phyloP scores from a whole-genome alignment of 2,329 filamentous ascomycete species.

The Aureobasidium sp. region DNA sequence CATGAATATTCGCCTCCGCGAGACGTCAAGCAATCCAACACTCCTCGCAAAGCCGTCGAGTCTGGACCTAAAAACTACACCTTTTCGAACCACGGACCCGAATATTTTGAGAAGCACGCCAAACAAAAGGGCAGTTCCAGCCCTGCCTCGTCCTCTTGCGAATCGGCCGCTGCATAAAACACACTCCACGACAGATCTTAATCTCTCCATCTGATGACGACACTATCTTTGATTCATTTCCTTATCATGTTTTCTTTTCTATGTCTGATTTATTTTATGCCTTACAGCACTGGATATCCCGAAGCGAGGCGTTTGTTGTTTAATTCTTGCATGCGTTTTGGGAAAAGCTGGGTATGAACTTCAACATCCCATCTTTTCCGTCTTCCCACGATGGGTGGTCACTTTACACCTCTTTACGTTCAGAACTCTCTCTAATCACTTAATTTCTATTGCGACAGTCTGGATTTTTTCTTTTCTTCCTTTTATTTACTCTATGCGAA shows the following conservation, averaged over 20 bases:
- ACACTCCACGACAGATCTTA: background rate
- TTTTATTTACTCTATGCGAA: background rate
- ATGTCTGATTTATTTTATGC: background rate
- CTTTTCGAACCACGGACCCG: slow-evolving; percentile 40
- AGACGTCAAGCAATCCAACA: slow-evolving; percentile 28
- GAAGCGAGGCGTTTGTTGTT: slow-evolving; percentile 11
- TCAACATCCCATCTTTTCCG: background rate
- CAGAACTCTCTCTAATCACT: slow-evolving; percentile 7
- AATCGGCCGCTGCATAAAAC: slow-evolving; percentile 4
- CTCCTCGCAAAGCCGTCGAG: slow-evolving; percentile 23
- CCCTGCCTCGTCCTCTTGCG: slow-evolving; percentile 7
- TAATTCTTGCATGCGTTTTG: background rate
- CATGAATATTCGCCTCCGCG: slow-evolving; percentile 41
- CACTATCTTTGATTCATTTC: slow-evolving; percentile 3
- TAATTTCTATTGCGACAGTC: background rate
- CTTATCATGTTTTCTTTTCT: background rate
- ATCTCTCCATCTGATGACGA: slow-evolving; percentile 7
- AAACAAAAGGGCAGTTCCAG: slow-evolving; percentile 11
- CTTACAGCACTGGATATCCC: slow-evolving; percentile 11
- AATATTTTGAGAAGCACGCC: slow-evolving; percentile 32
- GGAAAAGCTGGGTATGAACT: background rate
- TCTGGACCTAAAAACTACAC: slow-evolving; percentile 37
- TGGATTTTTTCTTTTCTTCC: background rate
- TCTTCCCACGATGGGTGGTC: background rate
- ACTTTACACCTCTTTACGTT: background rate